Percentiles rank a stretch among this genome's conserved stretches.
phyloP scores from a whole-genome alignment of 495 filamentous ascomycete species.

The Xylaria palmicola region DNA sequence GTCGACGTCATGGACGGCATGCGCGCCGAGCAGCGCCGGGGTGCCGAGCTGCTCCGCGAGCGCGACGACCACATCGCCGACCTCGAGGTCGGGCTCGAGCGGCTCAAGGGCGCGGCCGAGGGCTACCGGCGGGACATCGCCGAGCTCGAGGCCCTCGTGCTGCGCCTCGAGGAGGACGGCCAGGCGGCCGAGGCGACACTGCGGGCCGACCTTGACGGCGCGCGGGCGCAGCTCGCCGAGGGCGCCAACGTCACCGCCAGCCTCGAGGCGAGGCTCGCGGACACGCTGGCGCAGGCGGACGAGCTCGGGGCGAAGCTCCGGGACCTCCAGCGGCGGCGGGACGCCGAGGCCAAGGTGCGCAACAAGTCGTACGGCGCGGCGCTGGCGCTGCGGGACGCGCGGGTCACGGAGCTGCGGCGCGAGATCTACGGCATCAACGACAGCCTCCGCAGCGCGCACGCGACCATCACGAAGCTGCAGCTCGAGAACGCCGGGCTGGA shows the following conservation, averaged over 20 bases:
- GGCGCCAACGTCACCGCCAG: constrained; percentile 39
- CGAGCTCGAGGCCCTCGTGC: constrained; percentile 49
- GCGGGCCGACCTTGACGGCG: constrained; percentile 28
- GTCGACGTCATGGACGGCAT: constrained; percentile 42
- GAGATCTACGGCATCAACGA: constrained; percentile 39
- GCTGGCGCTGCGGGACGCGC: constrained; percentile 44
- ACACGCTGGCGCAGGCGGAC: constrained; percentile 26
- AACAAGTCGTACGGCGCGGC: constrained; percentile 35
- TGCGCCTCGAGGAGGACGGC: constrained; percentile 8
- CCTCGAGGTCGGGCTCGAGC: constrained; percentile 56
- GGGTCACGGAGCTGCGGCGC: constrained; percentile 38
- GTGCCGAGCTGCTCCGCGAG: constrained; percentile 33
- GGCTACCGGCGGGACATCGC: constrained; percentile 64
- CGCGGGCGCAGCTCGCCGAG: constrained; percentile 40
- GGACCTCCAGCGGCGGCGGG: constrained; percentile 41
- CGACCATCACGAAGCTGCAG: constrained; percentile 34
- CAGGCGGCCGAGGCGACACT: constrained; percentile 19
- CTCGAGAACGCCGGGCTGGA: constrained; percentile 36
- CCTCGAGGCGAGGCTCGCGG: constrained; percentile 30
- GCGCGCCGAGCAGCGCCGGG: constrained; percentile 44
- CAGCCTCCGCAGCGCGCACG: constrained; percentile 37
- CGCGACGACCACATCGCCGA: constrained; percentile 54
- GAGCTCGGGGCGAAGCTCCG: constrained; percentile 40
- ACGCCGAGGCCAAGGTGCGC: constrained; percentile 37
- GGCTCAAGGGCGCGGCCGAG: constrained; percentile 60